Base-by-base conservation (phyloP, 345 rosid species). In the Lepidium aucheri region DNA sequence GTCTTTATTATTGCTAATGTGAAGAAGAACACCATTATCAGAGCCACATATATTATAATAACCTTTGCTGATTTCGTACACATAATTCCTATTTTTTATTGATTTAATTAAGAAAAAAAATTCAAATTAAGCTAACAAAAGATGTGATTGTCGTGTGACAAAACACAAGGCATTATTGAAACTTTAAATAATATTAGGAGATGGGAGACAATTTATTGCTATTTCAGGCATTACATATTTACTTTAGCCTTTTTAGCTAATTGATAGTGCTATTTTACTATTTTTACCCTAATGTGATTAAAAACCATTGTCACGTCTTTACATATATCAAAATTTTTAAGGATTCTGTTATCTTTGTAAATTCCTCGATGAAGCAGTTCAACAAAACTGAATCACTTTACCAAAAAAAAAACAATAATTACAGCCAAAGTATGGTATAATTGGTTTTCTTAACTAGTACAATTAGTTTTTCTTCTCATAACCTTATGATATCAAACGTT, bases 1-100 rank as follows among this genome's bases (percentile, higher is more conserved):
- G 51, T 30, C 58, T 69, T 69, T 36, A 60, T 36, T 69, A 20
- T 60, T 69, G 64, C 75, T 36, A 63, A 55, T 28, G 51, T 18
- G 47, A 54, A 46, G 47, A 54, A 46, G 12, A 63, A 45, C 69
- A 63, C 35, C 42, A 63, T 38, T 6, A 63, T 8, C 9, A 71
- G 41, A 63, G 75, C 17, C 50, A 54, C 20, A 38, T 54, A 54
- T n/a, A 63, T 6, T 3, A 71, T 63, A 3, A 54, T 17, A 6
- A 30, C 38, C 59, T 72, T 72, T 0, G 15, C 33, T 18, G 32
- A 39, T 20, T 46, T 72, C 44, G 2, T 24, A 24, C 3, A 41
- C 52, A 65, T 28, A 24, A 40, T 5, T 5, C 10, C 64, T 57
- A 67, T 67, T 42, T 40, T 40, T 43, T 16, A 0, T 7, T 39